Evolutionary conservation across 2,329 filamentous ascomycete genomes (phyloP), one percentile per base, ranked within the genome.

Genomic region (Fusarium sp.): DNA sequence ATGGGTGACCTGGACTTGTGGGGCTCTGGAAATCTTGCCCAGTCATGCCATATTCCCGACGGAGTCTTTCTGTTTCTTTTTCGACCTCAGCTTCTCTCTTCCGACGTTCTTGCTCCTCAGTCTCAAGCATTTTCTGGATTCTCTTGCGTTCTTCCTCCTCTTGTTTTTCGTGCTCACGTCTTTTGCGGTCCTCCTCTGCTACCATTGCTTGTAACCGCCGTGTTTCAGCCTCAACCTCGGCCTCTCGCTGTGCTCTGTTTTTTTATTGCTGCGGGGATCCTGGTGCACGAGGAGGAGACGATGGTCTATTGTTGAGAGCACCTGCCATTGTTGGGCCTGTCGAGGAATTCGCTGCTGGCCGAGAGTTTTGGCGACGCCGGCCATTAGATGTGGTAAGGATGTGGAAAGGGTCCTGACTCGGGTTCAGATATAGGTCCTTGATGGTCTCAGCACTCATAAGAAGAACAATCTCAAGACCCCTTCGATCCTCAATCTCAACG

Each of bases 401-500:
- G 78, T 98, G 96, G 83, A 98, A 98, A 7, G 90, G 85, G 73
- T 97, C 93, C 20, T 88, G 87, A 60, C 90, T 88, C 7, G 90
- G 87, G 64, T 87, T 84, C 32, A 92, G 83, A 74, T 88, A 92
- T 42, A 92, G 83, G 73, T 92, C 90, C 45, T 88, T 86, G 64
- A 92, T 90, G 35, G 90, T 87, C 73, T 90, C 87, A 2, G 89
- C 88, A 32, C 88, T 85, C 23, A 92, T 80, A 23, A 92, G 78
- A 20, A 98, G 81, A 3, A 95, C 91, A 2, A 98, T 88, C 79
- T 99, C 96, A 7, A 98, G 84, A 0, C 96, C 96, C 80, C 98
- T 98, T 62, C 92, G 90, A 81, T 99, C 96, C 80, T 99, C 94
- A 68, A 98, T 90, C 45, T 98, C 95, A 14, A 98, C 92, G 10